These are phyloP conservation scores for Sanghuangporus sanghuang DNA, from an alignment of 1,284 basidiomycete species.

Conservation along the genomic window DNA sequence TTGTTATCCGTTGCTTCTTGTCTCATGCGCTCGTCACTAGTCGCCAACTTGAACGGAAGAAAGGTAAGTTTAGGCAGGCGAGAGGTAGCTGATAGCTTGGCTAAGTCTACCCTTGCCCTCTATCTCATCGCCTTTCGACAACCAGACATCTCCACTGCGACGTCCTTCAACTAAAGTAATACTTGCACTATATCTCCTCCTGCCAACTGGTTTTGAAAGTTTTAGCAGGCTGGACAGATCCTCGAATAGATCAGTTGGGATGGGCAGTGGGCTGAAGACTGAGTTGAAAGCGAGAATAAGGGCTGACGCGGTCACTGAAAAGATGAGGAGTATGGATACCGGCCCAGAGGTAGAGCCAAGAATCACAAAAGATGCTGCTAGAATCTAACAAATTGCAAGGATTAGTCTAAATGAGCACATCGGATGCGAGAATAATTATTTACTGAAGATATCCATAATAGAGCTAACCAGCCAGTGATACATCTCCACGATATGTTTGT, in stretches of 20 bases:
- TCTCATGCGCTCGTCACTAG: not conserved
- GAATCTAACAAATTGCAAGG: conserved; percentile 32
- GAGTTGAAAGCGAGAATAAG: conserved; percentile 59
- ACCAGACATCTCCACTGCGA: conserved; percentile 66
- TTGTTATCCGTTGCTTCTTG: not conserved
- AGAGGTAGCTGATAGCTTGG: conserved; percentile 54
- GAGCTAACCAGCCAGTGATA: conserved; percentile 40
- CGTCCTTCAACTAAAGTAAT: conserved; percentile 63
- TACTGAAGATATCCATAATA: conserved; percentile 64
- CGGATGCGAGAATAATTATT: conserved; percentile 10
- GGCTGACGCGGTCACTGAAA: conserved; percentile 61
- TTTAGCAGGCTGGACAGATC: conserved; percentile 38
- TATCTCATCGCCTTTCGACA: conserved; percentile 59
- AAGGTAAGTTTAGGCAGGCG: conserved; percentile 62
- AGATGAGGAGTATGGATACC: conserved; percentile 44
- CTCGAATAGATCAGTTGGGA: conserved; percentile 60
- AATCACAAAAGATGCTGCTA: conserved; percentile 57
- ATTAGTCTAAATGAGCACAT: conserved; percentile 1
- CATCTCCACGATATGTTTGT: not conserved
- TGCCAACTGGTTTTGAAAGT: conserved; percentile 40
- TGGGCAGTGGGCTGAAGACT: conserved; percentile 55
- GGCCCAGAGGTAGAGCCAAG: conserved; percentile 34
- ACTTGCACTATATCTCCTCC: conserved; percentile 58
- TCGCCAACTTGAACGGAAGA: conserved; percentile 37
- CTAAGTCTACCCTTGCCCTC: conserved; percentile 55